A percentile compares a stretch with the other conserved stretches of the same genome.
Conservation (phyloP, 139 green algal species). For the Chlamydomonas incerta region DNA sequence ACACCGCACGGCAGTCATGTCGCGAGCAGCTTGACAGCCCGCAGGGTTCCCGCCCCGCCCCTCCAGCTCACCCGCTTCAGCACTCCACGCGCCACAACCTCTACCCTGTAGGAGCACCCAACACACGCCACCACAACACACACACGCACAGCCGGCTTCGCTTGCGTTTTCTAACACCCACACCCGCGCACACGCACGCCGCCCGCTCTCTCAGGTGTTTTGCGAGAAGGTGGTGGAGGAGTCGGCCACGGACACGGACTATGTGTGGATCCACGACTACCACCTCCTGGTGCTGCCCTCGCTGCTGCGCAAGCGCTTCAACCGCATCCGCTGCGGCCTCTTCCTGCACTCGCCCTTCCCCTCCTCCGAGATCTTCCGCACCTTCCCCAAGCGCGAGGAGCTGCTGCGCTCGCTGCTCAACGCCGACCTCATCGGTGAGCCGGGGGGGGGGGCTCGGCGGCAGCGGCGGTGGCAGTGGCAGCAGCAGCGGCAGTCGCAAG, state of each 20-base stretch:
- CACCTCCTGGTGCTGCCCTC: slow-evolving; percentile 97
- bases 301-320: slow-evolving; percentile 88
- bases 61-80: too few species aligned
- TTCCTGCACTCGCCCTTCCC: slow-evolving; percentile 99
- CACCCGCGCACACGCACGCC: too few species aligned
- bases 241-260: slow-evolving; percentile 83
- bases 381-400: slow-evolving; percentile 95
- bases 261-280: slow-evolving; percentile 99
- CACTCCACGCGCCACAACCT: too few species aligned
- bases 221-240: slow-evolving; percentile 89
- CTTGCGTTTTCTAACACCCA: background rate
- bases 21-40: too few species aligned
- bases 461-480: too few species aligned
- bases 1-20: too few species aligned
- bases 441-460: too few species aligned
- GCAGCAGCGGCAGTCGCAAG: too few species aligned
- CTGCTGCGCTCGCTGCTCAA: slow-evolving; percentile 95
- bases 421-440: slow-evolving; percentile 90
- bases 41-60: too few species aligned
- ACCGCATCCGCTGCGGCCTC: slow-evolving; percentile 79
- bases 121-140: too few species aligned
- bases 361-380: slow-evolving; percentile 97
- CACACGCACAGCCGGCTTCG: too few species aligned
- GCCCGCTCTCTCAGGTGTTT: slow-evolving; percentile 53
- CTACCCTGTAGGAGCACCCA: too few species aligned